These are phyloP conservation scores for Digitaria exilis DNA, from an alignment of 202 grass and related monocot species.

Conservation along the genomic window DNA sequence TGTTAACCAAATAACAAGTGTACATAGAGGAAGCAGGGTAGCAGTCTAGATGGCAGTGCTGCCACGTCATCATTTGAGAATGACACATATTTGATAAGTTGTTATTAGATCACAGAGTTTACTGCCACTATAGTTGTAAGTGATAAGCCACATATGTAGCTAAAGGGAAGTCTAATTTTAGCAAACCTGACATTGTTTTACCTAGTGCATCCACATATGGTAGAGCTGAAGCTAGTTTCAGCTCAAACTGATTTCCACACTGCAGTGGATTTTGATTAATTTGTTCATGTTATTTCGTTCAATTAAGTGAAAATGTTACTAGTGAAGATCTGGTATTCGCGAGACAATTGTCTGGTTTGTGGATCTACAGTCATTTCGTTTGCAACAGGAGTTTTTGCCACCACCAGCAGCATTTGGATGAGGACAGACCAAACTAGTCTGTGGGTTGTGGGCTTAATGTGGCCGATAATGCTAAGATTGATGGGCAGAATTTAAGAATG, in stretches of 20 bases:
- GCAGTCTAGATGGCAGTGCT: constrained; percentile 27
- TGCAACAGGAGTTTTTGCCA: background rate
- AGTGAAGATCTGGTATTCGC: background rate
- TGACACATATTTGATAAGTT: constrained; percentile 39
- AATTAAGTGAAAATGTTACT: constrained; percentile 9
- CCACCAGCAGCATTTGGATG: no score
- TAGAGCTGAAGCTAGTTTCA: constrained; percentile 31
- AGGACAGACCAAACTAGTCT: background rate
- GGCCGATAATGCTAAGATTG: background rate
- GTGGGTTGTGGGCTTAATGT: background rate
- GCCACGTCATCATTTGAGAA: constrained; percentile 20
- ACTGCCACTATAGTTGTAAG: constrained; percentile 34
- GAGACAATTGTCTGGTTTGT: background rate
- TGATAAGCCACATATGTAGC: constrained; percentile 33
- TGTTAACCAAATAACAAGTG: constrained; percentile 49
- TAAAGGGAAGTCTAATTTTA: constrained; percentile 40
- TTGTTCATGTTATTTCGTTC: constrained; percentile 49
- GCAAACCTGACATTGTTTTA: constrained; percentile 40
- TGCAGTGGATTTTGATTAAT: constrained; percentile 42
- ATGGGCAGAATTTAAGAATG: background rate
- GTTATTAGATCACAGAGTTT: constrained; percentile 50
- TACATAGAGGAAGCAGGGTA: constrained; percentile 46
- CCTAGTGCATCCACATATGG: constrained; percentile 25
- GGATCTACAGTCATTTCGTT: background rate
- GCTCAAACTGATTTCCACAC: constrained; percentile 33